Evolutionary conservation across 192 early-diverging fungal species (phyloP), one percentile per base, ranked within the genome.

Genomic region (Globomyces pollinis-pini): DNA sequence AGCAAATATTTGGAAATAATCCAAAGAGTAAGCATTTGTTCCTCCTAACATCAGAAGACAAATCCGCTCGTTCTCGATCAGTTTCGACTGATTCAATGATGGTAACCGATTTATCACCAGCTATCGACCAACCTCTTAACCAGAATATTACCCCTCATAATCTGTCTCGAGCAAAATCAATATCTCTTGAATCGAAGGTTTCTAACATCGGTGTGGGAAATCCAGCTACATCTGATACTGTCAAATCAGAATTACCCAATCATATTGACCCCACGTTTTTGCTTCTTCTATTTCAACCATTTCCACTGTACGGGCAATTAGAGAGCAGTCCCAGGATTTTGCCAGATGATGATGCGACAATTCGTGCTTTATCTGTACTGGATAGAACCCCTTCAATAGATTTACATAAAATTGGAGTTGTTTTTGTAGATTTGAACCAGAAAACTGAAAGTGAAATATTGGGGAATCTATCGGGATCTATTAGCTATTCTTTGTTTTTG

Each of bases 381-480:
- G 96, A 99, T 71, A 78, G 75, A 33, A 94, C 83, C 1, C 86
- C 92, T 2, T 87, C 91, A 1, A 84, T 91, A 2, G 92, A 99
- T 67, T 81, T 93, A 59, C 90, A 96, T 76, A 99, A 99, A 74
- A 88, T 97, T 63, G 93, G 93, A 12, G 86, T 99, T 6, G 71
- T 93, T 0, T 99, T 96, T 66, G 88, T 95, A 23, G 91, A 87
- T 8, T 87, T 83, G 6, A 83, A 80, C 4, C 93, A 99, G 66
- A 85, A 64, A 1, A 84, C 81, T 11, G 96, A 99, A 71, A 62
- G 64, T 2, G 88, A 89, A 59, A 99, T 99, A 30, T 60, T 99
- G 31, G 66, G 77, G n/a, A 99, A 96, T 68, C 79, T 73, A 23
- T 74, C 83, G 50, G 94, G 96, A 6, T 94, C 93, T 7, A 83